A percentile compares a stretch with the other conserved stretches of the same genome.
Conservation (phyloP, 176 grass and related monocot species). For the Hsuehochloa calcarea region DNA sequence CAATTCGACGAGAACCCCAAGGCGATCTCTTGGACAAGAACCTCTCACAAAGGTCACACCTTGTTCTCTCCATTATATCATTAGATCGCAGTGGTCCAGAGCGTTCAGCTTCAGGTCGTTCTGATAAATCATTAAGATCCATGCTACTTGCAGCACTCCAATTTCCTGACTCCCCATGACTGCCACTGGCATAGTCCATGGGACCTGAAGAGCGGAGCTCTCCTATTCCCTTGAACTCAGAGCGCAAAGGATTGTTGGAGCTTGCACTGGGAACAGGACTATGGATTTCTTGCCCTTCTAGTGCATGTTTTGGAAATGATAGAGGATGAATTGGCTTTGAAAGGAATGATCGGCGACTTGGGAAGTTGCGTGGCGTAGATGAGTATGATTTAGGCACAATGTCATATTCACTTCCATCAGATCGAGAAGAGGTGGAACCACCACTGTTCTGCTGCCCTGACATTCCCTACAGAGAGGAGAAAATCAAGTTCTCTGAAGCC, state of each 20-base stretch:
- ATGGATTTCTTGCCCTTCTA: slow-evolving; percentile 32
- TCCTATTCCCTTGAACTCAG: slow-evolving; percentile 30
- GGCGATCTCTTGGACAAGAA: slow-evolving; percentile 67
- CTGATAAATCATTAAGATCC: slow-evolving; percentile 53
- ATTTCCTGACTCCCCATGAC: slow-evolving; percentile 38
- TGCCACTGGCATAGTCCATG: slow-evolving; percentile 23
- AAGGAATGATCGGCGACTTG: slow-evolving; percentile 59
- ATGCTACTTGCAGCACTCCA: slow-evolving; percentile 60
- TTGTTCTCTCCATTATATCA: slow-evolving; percentile 36
- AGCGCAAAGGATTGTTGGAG: slow-evolving; percentile 23
- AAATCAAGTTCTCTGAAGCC: slow-evolving; percentile 16
- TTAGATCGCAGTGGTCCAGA: slow-evolving; percentile 12
- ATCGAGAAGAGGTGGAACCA: slow-evolving; percentile 61
- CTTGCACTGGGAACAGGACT: slow-evolving; percentile 19
- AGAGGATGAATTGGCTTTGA: slow-evolving; percentile 73
- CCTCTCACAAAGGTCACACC: slow-evolving; percentile 61
- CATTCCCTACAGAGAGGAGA: slow-evolving; percentile 44
- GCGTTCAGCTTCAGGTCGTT: slow-evolving; percentile 35
- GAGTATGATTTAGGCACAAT: slow-evolving; percentile 48
- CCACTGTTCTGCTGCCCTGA: slow-evolving; percentile 51
- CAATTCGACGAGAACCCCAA: slow-evolving; percentile 62
- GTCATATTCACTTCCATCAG: slow-evolving; percentile 77
- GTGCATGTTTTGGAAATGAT: slow-evolving; percentile 51
- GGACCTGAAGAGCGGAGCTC: slow-evolving; percentile 37
- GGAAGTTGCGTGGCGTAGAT: slow-evolving; percentile 49